A percentile compares a stretch with the other conserved stretches of the same genome.
phyloP scores from a whole-genome alignment of 202 grass and related monocot species.

The Schoenoplectus triqueter region DNA sequence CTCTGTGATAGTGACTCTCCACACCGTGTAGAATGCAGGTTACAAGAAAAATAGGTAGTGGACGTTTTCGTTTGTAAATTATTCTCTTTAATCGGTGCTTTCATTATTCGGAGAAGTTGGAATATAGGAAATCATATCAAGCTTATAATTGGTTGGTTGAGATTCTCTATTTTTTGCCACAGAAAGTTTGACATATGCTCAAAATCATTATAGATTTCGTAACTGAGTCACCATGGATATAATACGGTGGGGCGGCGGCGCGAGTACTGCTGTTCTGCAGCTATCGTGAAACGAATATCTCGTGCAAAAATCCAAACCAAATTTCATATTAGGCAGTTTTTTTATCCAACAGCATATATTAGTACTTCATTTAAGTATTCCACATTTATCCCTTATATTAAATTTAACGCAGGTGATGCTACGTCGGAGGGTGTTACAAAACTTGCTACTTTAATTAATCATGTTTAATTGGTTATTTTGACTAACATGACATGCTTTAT shows the following conservation, averaged over 20 bases:
- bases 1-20: background rate
- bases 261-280: background rate
- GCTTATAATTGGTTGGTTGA: constrained; percentile 27
- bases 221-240: background rate
- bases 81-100: background rate
- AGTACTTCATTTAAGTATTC: too few species aligned
- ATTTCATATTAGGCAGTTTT: background rate
- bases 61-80: constrained; percentile 6
- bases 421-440: background rate
- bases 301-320: background rate
- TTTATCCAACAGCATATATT: too few species aligned
- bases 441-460: background rate
- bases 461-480: constrained; percentile 25
- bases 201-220: background rate
- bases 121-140: background rate
- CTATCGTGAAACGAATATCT: constrained; percentile 5
- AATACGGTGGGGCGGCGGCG: background rate
- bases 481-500: constrained; percentile 6
- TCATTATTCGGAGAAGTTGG: constrained; percentile 28
- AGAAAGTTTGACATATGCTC: constrained; percentile 7
- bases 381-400: too few species aligned
- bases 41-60: background rate
- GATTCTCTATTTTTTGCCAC: constrained; percentile 14
- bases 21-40: background rate
- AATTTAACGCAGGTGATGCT: background rate